Evolutionary conservation across 2,329 filamentous ascomycete genomes (phyloP).

Genomic region (Cladophialophora immunda): DNA sequence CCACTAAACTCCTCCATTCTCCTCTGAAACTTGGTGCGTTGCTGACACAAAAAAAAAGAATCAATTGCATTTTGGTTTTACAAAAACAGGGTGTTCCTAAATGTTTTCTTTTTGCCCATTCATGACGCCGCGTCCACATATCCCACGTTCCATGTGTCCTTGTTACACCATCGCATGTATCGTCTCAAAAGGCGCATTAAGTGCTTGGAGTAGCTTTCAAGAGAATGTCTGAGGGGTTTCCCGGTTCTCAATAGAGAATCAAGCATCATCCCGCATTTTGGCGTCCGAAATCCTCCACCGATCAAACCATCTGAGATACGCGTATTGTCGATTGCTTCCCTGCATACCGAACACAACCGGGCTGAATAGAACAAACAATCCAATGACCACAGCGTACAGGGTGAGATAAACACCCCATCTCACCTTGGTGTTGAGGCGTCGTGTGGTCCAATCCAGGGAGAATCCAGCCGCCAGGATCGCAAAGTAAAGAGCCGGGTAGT

Average conservation of each 20-base stretch:
- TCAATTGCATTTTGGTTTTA: conserved; percentile 19
- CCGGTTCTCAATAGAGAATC: background rate
- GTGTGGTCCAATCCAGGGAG: conserved; percentile 82
- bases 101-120: conserved; percentile 19
- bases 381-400: conserved; percentile 76
- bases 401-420: conserved; percentile 75
- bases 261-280: conserved; percentile 20
- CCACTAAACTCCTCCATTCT: background rate
- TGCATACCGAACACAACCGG: conserved; percentile 97
- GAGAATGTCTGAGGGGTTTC: background rate
- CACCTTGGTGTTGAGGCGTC: conserved; percentile 69
- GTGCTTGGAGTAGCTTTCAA: conserved; percentile 8
- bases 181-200: conserved; percentile 18
- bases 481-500: conserved; percentile 98
- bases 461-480: conserved; percentile 91
- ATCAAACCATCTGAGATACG: conserved; percentile 92
- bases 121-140: conserved; percentile 19
- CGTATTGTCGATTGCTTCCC: conserved; percentile 82
- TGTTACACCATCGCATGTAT: conserved; percentile 12
- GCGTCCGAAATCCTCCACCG: conserved; percentile 83
- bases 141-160: conserved; percentile 12
- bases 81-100: conserved; percentile 14
- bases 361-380: conserved; percentile 88
- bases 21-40: background rate
- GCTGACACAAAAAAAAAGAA: conserved; percentile 1